These are phyloP conservation scores for Hammondia hammondi DNA, from an alignment of 169 alveolate genomes.

Conservation along the genomic window DNA sequence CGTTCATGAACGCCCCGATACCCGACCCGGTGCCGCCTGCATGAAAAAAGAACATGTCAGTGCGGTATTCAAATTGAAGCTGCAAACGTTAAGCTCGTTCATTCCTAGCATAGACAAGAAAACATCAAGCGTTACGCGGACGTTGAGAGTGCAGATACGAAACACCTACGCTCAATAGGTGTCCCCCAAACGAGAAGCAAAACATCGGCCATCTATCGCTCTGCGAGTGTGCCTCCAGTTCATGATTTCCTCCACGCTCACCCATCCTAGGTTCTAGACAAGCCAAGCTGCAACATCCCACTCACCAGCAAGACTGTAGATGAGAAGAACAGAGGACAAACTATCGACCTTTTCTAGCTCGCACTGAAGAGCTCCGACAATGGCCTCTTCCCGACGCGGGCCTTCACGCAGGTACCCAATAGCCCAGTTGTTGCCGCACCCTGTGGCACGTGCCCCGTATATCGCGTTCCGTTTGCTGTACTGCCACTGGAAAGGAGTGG, in stretches of 20 bases:
- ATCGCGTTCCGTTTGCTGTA: neutral
- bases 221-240: no score
- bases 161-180: no score
- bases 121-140: no score
- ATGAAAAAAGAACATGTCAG: neutral
- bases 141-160: no score
- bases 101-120: neutral
- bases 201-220: no score
- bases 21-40: slow-evolving; percentile 30
- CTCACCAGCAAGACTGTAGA: slow-evolving; percentile 22
- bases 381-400: neutral
- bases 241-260: no score
- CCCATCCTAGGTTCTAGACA: no score
- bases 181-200: no score
- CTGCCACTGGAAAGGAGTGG: neutral
- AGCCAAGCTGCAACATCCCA: no score
- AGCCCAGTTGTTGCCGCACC: slow-evolving; percentile 18
- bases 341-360: neutral
- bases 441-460: neutral
- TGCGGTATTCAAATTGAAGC: neutral
- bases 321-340: neutral
- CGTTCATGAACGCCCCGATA: slow-evolving; percentile 1
- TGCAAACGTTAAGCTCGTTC: slow-evolving; percentile 24
- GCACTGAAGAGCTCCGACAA: neutral
- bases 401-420: neutral